Base-by-base conservation (phyloP, 805 yeast species). In the Candida qinlingensis region DNA sequence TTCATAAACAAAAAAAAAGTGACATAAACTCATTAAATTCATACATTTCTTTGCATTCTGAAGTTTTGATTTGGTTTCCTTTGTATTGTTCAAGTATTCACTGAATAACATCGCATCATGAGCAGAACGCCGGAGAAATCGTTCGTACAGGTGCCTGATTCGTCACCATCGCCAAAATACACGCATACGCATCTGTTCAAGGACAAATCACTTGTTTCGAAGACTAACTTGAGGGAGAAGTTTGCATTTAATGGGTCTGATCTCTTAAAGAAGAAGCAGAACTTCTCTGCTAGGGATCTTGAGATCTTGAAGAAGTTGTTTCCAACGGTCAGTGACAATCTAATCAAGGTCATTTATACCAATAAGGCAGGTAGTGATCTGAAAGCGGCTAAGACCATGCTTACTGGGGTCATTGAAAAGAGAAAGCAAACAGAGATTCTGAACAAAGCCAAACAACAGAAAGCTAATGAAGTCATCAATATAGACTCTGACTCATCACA, bases 131-230 rank as follows among this genome's bases (percentile, higher is more conserved):
- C 46, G 27, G 38, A 36, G 52, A 51, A 49, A 41, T 46, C 64
- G 2, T 66, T 67, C 28, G 64, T 78, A 4, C 80, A 77, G 52
- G 79, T 77, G 5, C 80, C 78, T 3, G 75, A 70, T 47, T 75
- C 81, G 1, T 76, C 81, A 1, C 79, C 77, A 9, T 56, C 64
- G 12, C 49, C 52, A 5, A 44, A 47, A 4, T 12, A 44, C 35
- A 33, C 33, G 7, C 33, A 29, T 12, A 52, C 47, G 39, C 52
- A n/a, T 46, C 55, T 27, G 61, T 47, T 39, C 54, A 6, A 61
- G 50, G 34, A 51, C 50, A 13, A 43, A 45, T 10, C 36, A 12
- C 40, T 43, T 6, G 39, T 39, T 9, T 11, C 39, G 13, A 36
- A 44, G 27, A 45, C 60, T 4, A 47, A 54, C 41, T 57, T 76